Evolutionary conservation across 1,284 basidiomycete genomes (phyloP).

Genomic region (Chalciporus sp.): DNA sequence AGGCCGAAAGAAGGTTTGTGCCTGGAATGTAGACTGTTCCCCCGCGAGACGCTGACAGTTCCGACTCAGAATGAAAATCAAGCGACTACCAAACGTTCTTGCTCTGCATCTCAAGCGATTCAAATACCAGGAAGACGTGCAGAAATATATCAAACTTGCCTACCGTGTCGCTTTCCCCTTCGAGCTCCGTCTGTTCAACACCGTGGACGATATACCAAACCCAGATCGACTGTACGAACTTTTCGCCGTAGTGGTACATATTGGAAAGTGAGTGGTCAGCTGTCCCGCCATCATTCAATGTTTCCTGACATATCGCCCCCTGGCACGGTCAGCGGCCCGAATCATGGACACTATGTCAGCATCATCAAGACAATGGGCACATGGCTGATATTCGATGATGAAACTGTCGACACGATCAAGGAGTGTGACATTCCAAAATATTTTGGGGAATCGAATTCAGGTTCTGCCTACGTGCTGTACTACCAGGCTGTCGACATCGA

Average conservation of each 20-base stretch:
- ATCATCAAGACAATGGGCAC: constrained; percentile 84
- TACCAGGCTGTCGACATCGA: constrained; percentile 94
- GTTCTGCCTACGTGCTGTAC: constrained; percentile 95
- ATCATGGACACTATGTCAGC: constrained; percentile 97
- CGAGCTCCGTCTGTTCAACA: constrained; percentile 94
- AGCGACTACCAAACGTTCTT: constrained; percentile 91
- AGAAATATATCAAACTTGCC: constrained; percentile 90
- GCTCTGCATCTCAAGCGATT: constrained; percentile 97
- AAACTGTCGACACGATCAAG: constrained; percentile 85
- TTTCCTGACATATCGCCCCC: constrained; percentile 18
- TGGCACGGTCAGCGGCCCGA: constrained; percentile 71
- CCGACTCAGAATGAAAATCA: constrained; percentile 89
- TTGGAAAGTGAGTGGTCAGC: constrained; percentile 79
- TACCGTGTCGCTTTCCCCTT: constrained; percentile 97
- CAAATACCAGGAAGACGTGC: constrained; percentile 92
- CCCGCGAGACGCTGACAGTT: constrained; percentile 10
- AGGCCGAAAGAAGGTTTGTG: constrained; percentile 90
- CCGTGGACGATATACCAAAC: constrained; percentile 90
- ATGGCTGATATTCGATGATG: constrained; percentile 97
- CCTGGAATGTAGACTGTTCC: constrained; percentile 1
- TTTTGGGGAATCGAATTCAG: constrained; percentile 89
- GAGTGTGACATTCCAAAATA: constrained; percentile 92
- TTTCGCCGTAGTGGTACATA: constrained; percentile 96
- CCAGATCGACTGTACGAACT: constrained; percentile 91
- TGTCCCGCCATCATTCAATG: constrained; percentile 2